Percentiles rank a stretch among this genome's conserved stretches.
Conservation (phyloP, 2,329 filamentous ascomycete species). For the Cladosporium sp. region DNA sequence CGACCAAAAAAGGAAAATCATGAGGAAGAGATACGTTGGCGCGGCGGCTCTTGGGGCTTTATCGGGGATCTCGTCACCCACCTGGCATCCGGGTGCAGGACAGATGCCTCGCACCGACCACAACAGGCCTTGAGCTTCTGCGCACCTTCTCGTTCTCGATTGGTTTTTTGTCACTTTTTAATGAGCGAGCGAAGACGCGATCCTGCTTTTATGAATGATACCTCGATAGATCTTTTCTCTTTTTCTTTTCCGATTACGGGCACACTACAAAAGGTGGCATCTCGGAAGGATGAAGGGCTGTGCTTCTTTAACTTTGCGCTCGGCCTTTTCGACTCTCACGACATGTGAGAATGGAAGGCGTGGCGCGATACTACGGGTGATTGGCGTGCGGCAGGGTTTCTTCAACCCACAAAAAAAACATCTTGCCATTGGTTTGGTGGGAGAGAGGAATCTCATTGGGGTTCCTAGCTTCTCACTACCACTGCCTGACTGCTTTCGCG, state of each 20-base stretch:
- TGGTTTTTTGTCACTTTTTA: background rate
- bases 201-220: slow-evolving; percentile 18
- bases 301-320: slow-evolving; percentile 1
- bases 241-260: slow-evolving; percentile 1
- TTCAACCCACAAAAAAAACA: background rate
- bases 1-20: background rate
- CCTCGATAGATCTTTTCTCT: slow-evolving; percentile 18
- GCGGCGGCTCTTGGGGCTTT: slow-evolving; percentile 12
- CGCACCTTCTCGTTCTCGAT: slow-evolving; percentile 5
- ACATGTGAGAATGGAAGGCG: background rate
- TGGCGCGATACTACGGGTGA: slow-evolving; percentile 6
- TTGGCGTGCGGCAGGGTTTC: slow-evolving; percentile 6
- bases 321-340: background rate
- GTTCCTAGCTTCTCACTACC: background rate
- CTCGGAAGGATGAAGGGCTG: background rate
- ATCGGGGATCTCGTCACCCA: slow-evolving; percentile 11
- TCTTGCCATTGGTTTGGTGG: background rate
- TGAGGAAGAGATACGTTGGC: slow-evolving; percentile 10
- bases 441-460: background rate
- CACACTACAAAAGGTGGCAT: slow-evolving; percentile 9
- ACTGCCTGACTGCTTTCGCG: background rate
- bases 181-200: slow-evolving; percentile 10
- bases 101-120: slow-evolving; percentile 2
- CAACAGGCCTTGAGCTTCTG: slow-evolving; percentile 10
- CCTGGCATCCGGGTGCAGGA: slow-evolving; percentile 14